phyloP scores from a whole-genome alignment of 352 stramenopile species.

The Stephanocyclus meneghinianus region DNA sequence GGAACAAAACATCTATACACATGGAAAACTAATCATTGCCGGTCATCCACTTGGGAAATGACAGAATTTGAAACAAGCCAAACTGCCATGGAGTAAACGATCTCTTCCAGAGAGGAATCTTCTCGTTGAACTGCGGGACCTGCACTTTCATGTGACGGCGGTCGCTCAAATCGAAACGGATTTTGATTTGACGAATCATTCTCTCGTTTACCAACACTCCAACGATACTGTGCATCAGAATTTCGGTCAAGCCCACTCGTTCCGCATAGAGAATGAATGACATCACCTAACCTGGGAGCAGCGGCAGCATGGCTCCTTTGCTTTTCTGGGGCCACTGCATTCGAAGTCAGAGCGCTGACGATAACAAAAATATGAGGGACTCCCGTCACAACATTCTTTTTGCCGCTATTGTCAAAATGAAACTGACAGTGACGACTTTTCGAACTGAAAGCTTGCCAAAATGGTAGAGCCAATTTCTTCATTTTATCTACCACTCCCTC shows the following conservation, averaged over 20 bases:
- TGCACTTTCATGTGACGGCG: background rate
- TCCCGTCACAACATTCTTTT: constrained; percentile 12
- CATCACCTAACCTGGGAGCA: constrained; percentile 37
- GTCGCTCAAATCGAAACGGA: background rate
- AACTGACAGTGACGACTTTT: constrained; percentile 27
- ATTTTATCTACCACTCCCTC: constrained; percentile 53
- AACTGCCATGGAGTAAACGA: constrained; percentile 67
- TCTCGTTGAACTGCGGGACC: background rate
- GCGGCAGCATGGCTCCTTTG: constrained; percentile 1
- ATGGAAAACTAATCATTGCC: constrained; percentile 1
- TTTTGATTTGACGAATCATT: background rate
- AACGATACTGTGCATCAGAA: background rate
- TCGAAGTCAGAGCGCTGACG: constrained; percentile 50
- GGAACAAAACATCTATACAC: too few species aligned
- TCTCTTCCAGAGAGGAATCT: constrained; percentile 39
- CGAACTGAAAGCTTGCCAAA: constrained; percentile 68
- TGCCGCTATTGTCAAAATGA: constrained; percentile 8
- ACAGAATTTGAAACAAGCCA: constrained; percentile 70
- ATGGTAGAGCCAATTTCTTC: constrained; percentile 53
- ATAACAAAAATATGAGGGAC: constrained; percentile 58
- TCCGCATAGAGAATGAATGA: constrained; percentile 35
- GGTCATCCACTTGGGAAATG: constrained; percentile 62
- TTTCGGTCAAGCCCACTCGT: background rate
- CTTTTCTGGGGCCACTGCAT: background rate
- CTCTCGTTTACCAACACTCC: background rate